Evolutionary conservation across 2,329 filamentous ascomycete species (phyloP), one percentile per base, ranked within the genome.

Genomic region (Decorospora gaudefroyi): DNA sequence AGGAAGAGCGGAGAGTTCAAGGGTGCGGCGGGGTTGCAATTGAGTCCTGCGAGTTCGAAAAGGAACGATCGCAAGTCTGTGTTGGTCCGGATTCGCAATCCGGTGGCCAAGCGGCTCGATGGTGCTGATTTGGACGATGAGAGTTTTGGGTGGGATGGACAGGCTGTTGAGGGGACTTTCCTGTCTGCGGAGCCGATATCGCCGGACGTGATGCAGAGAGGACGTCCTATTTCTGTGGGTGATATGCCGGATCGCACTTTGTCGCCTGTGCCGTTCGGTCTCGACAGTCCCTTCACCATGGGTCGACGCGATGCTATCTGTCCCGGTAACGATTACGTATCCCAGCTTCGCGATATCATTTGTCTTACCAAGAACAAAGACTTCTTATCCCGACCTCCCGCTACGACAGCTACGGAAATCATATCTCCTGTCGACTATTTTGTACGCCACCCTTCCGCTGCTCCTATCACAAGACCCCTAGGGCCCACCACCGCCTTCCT

Each of bases 51-150:
- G 3, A 13, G 17, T 25, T 10, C 13, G 3, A 39, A 34, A 28
- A 49, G 42, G 37, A 51, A 48, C 8, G 43, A 38, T 4, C 39
- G 29, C 1, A 57, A 53, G 16, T 53, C 45, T 4, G 32, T 49
- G 11, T 21, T 56, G 19, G 12, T 44, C 4, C 41, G 50, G 2
- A 49, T 42, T 30, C 43, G 41, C 4, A 58, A 58, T 29, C 53
- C 53, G 0, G 49, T 57, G 32, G 51, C 51, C 3, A 62, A 59
- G 23, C 39, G 61, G 6, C 57, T 64, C 29, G 62, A 64, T 28
- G 59, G 44, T 1, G 17, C 6, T 23, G 21, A 23, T 10, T 6
- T 29, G 12, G 18, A 28, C 7, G 44, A 47, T n/a, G 38, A 22
- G 21, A 3, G 6, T 10, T 18, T 6, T 9, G 51, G 15, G 17